A percentile compares a stretch with the other conserved stretches of the same genome.
These are phyloP conservation scores for Acanthochlamys bracteata DNA, from an alignment of 106 monocot genomes.

Conservation along the genomic window DNA sequence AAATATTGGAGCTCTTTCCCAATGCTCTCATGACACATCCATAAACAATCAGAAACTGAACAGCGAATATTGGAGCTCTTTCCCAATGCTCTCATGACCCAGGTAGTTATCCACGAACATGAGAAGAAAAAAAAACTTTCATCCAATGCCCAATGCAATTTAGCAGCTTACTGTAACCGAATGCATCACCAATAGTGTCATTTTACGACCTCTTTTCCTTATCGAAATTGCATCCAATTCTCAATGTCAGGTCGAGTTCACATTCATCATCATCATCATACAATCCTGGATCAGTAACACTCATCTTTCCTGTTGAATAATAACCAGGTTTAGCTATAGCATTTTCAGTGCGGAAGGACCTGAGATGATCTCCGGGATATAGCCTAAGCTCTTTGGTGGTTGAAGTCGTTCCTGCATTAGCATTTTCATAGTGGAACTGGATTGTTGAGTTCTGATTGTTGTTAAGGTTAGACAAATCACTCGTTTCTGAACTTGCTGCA, in stretches of 20 bases:
- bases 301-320: not conserved
- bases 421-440: not conserved
- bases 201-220: too few species aligned
- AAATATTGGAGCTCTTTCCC: too few species aligned
- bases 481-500: conserved; percentile 2
- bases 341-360: not conserved
- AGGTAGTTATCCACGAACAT: too few species aligned
- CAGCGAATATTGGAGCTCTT: too few species aligned
- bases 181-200: too few species aligned
- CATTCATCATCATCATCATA: not conserved
- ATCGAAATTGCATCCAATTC: too few species aligned
- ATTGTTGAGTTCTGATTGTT: not conserved
- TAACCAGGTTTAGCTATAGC: not conserved
- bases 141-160: too few species aligned
- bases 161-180: too few species aligned
- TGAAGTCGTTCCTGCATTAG: not conserved
- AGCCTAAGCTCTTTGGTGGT: not conserved
- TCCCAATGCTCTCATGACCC: too few species aligned
- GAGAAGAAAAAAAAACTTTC: too few species aligned
- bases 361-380: conserved; percentile 1
- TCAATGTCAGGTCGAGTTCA: not conserved
- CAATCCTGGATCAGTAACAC: not conserved
- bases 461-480: not conserved
- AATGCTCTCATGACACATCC: too few species aligned
- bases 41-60: too few species aligned